Evolutionary conservation across 495 filamentous ascomycete genomes (phyloP).

Genomic region (Xylaria castorea): DNA sequence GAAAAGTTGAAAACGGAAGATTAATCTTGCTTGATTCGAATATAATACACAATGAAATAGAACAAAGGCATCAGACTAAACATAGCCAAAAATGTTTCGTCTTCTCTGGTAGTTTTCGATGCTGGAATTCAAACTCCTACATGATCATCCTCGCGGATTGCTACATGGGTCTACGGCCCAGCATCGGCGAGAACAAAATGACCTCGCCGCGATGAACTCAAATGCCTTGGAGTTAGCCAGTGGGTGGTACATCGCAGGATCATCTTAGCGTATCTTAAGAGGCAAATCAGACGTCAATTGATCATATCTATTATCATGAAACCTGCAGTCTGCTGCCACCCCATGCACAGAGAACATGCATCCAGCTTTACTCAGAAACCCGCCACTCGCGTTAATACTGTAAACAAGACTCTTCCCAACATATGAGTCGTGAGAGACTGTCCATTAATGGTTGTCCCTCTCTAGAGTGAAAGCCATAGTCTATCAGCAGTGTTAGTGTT

Average conservation of each 20-base stretch:
- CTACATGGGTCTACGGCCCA: not conserved
- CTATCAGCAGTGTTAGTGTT: constrained; percentile 18
- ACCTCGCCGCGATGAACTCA: not conserved
- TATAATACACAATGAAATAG: not conserved
- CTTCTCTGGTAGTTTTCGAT: not conserved
- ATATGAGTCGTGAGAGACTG: not conserved
- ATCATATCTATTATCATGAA: constrained; percentile 31
- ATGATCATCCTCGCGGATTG: not conserved
- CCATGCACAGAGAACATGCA: constrained; percentile 15
- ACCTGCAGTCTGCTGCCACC: constrained; percentile 3
- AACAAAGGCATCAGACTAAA: not conserved
- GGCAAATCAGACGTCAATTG: constrained; percentile 23
- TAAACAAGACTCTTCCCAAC: constrained; percentile 9
- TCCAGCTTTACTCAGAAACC: constrained; percentile 4
- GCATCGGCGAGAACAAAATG: not conserved
- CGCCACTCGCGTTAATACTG: not conserved
- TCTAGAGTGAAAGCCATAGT: constrained; percentile 23
- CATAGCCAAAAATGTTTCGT: not conserved
- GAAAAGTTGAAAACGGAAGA: not conserved
- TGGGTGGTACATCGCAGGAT: not conserved
- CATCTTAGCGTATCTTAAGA: not conserved
- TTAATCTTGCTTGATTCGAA: not conserved
- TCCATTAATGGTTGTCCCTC: constrained; percentile 14
- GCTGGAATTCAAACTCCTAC: not conserved
- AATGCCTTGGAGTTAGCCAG: not conserved